Evolutionary conservation across 768 basidiomycete species (phyloP).

Genomic region (Myochromella boudieri): DNA sequence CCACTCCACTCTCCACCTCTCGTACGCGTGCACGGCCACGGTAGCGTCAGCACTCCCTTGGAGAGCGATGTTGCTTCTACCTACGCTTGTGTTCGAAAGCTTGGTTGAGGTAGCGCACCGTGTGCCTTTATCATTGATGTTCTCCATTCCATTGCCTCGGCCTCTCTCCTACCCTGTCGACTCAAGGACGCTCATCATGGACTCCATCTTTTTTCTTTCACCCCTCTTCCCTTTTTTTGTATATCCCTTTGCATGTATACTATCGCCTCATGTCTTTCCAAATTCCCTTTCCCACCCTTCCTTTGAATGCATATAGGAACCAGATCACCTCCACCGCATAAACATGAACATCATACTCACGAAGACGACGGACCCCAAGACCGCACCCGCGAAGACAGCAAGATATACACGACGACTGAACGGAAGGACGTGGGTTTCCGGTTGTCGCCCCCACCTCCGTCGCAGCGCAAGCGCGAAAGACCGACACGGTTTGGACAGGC

Average conservation of each 20-base stretch:
- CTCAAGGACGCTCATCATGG: conserved; percentile 43
- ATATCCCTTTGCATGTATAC: conserved; percentile 30
- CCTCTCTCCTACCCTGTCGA: conserved; percentile 31
- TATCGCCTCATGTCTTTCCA: conserved; percentile 24
- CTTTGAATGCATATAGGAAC: conserved; percentile 45
- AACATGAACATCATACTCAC: conserved; percentile 24
- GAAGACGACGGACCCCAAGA: conserved; percentile 9
- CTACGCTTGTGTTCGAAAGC: conserved; percentile 16
- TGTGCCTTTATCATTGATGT: conserved; percentile 22
- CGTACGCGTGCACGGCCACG: conserved; percentile 33
- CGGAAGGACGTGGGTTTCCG: neutral
- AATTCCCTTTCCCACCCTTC: conserved; percentile 25
- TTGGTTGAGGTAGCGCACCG: conserved; percentile 25
- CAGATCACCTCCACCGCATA: conserved; percentile 39
- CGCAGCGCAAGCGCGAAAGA: conserved; percentile 18
- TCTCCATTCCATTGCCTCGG: conserved; percentile 25
- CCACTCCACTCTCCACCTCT: conserved; percentile 37
- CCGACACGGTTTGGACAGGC: conserved; percentile 25
- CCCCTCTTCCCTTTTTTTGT: conserved; percentile 30
- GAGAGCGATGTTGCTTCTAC: conserved; percentile 17
- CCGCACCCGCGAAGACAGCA: conserved; percentile 1
- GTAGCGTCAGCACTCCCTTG: conserved; percentile 23
- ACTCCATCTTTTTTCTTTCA: conserved; percentile 33
- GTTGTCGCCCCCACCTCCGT: conserved; percentile 7
- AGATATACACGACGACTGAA: conserved; percentile 4